Evolutionary conservation across 345 rosid species (phyloP).

Genomic region (Citrus maxima): DNA sequence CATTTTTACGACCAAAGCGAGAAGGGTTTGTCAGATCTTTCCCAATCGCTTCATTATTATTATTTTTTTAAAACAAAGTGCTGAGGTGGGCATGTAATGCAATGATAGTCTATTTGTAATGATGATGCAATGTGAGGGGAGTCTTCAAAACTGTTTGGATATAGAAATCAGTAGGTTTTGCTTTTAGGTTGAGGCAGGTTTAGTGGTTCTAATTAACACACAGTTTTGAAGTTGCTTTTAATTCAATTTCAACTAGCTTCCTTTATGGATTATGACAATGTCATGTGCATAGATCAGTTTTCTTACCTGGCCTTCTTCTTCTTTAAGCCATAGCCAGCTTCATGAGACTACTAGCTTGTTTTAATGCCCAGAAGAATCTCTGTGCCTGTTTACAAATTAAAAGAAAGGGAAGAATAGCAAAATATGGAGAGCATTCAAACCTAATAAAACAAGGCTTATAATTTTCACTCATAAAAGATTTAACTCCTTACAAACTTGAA

Average conservation of each 20-base stretch:
- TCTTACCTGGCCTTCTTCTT: slow-evolving; percentile 25
- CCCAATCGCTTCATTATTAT: slow-evolving; percentile 16
- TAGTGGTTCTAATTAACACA: slow-evolving; percentile 5
- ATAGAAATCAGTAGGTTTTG: neutral
- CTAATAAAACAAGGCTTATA: neutral
- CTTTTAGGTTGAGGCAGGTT: slow-evolving; percentile 25
- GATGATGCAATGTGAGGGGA: neutral
- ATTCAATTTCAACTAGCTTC: neutral
- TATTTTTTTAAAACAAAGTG: neutral
- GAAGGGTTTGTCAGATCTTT: slow-evolving; percentile 36
- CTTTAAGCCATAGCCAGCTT: slow-evolving; percentile 1
- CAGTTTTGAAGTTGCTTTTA: neutral
- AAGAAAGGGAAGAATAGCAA: neutral
- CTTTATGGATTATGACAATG: neutral
- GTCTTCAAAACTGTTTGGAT: neutral
- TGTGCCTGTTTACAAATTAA: neutral
- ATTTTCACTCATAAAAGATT: slow-evolving; percentile 13
- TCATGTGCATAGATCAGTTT: slow-evolving; percentile 21
- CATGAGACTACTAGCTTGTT: neutral
- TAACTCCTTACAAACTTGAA: slow-evolving; percentile 26
- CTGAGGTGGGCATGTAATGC: neutral
- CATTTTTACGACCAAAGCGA: slow-evolving; percentile 15
- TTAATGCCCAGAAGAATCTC: neutral
- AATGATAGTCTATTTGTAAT: neutral
- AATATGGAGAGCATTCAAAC: slow-evolving; percentile 4